Evolutionary conservation across 2,329 filamentous ascomycete species (phyloP).

Genomic region (Talaromyces islandicus): DNA sequence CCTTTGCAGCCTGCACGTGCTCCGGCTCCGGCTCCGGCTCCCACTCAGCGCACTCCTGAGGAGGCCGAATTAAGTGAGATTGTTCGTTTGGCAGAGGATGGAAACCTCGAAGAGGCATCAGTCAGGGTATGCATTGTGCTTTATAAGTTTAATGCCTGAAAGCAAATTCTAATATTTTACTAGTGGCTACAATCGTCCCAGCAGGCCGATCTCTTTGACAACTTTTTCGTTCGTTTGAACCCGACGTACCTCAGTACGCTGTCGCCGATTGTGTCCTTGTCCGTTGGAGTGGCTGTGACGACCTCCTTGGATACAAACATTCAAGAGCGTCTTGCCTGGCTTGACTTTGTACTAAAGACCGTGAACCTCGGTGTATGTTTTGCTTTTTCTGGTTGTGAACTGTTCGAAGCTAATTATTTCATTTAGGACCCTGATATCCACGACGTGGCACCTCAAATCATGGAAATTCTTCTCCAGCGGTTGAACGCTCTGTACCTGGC

Average conservation of each 20-base stretch:
- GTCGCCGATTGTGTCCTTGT: slow-evolving; percentile 54
- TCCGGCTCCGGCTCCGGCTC: slow-evolving; percentile 7
- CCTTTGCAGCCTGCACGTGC: slow-evolving; percentile 12
- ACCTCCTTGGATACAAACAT: slow-evolving; percentile 49
- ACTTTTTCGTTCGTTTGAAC: slow-evolving; percentile 53
- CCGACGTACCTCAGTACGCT: slow-evolving; percentile 52
- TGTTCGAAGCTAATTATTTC: neutral
- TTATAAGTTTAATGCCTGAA: neutral
- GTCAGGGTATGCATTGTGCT: slow-evolving; percentile 33
- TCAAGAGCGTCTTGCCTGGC: slow-evolving; percentile 52
- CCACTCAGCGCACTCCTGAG: slow-evolving; percentile 24
- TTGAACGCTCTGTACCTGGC: slow-evolving; percentile 53
- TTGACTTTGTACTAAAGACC: slow-evolving; percentile 49
- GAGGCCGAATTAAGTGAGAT: slow-evolving; percentile 39
- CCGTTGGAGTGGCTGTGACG: slow-evolving; percentile 58
- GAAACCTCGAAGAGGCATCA: slow-evolving; percentile 39
- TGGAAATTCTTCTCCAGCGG: slow-evolving; percentile 54
- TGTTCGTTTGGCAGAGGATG: slow-evolving; percentile 31
- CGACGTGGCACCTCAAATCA: slow-evolving; percentile 53
- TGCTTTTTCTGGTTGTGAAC: neutral
- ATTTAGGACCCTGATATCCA: slow-evolving; percentile 48
- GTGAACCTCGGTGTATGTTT: slow-evolving; percentile 49
- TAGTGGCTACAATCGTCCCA: slow-evolving; percentile 58
- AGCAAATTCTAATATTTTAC: slow-evolving; percentile 18
- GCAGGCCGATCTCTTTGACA: slow-evolving; percentile 56